Evolutionary conservation across 23 red algal species (phyloP).

Genomic region (Gracilariopsis chorda): DNA sequence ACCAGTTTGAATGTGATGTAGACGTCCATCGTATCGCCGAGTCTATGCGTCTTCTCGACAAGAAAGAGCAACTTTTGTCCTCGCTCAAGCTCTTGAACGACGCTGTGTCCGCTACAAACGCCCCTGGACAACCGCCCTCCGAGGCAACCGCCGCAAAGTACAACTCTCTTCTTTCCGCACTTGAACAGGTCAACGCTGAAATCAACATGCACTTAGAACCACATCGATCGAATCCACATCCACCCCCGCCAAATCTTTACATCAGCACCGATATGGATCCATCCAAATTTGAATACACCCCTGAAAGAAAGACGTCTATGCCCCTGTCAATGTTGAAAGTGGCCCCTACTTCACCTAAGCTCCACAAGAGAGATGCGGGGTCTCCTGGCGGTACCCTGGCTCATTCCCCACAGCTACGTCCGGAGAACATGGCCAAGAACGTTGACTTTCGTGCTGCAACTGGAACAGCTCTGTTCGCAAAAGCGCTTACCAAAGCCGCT

Average conservation of each 20-base stretch:
- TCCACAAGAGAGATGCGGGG: not conserved
- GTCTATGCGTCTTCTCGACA: slow-evolving; percentile 45
- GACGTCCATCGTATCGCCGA: slow-evolving; percentile 38
- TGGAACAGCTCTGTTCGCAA: slow-evolving; percentile 46
- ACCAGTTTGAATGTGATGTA: slow-evolving; percentile 25
- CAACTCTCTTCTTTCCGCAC: not conserved
- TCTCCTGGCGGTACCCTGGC: slow-evolving; percentile 2
- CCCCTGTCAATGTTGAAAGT: not conserved
- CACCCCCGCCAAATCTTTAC: not conserved
- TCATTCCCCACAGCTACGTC: not conserved
- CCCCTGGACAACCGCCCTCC: not conserved
- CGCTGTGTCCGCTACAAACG: not conserved
- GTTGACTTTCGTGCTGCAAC: slow-evolving; percentile 44
- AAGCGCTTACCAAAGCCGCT: slow-evolving; percentile 36
- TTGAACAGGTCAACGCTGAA: not conserved
- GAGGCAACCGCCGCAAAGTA: not conserved
- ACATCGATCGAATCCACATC: slow-evolving; percentile 14
- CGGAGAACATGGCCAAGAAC: slow-evolving; percentile 49
- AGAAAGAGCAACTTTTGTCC: slow-evolving; percentile 29
- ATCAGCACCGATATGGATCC: slow-evolving; percentile 8
- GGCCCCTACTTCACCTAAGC: not conserved
- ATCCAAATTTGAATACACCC: not conserved
- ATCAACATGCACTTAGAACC: not conserved
- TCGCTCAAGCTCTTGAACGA: slow-evolving; percentile 34
- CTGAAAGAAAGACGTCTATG: not conserved